These are phyloP conservation scores for Mucor racemosus DNA, from an alignment of 371 early-diverging fungal genomes.

Conservation along the genomic window DNA sequence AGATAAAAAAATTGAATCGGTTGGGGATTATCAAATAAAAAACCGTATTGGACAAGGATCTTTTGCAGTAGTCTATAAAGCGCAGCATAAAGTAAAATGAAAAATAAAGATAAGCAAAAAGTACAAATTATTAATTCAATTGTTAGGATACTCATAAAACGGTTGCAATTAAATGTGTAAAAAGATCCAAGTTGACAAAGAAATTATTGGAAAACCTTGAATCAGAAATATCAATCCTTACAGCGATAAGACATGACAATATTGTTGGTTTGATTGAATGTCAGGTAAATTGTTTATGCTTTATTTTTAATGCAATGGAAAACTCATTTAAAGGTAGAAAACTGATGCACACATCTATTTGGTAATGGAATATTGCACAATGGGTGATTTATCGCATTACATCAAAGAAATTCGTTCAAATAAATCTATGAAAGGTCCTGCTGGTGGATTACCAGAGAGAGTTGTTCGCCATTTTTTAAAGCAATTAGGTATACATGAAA, in stretches of 20 bases:
- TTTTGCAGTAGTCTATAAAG: constrained; percentile 94
- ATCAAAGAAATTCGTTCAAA: constrained; percentile 74
- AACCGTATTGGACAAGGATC: constrained; percentile 91
- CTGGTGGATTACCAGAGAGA: constrained; percentile 79
- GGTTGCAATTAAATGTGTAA: constrained; percentile 92
- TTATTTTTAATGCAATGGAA: not conserved
- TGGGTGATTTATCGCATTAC: constrained; percentile 91
- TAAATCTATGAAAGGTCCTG: constrained; percentile 40
- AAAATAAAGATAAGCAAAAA: constrained; percentile 3
- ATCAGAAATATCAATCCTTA: constrained; percentile 90
- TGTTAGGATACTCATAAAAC: constrained; percentile 58
- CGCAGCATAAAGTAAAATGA: constrained; percentile 64
- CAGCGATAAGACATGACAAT: constrained; percentile 80
- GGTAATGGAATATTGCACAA: constrained; percentile 93
- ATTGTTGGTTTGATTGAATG: constrained; percentile 87
- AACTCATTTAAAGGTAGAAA: constrained; percentile 59
- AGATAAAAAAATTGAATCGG: constrained; percentile 26
- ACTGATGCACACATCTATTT: constrained; percentile 88
- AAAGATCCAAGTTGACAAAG: constrained; percentile 82
- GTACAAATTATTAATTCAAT: not conserved
- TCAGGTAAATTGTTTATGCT: constrained; percentile 56
- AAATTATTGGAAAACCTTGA: constrained; percentile 91
- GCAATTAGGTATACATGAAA: constrained; percentile 71
- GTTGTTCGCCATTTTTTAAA: constrained; percentile 83
- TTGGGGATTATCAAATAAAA: constrained; percentile 71